These are phyloP conservation scores for Piloderma croceum DNA, from an alignment of 768 basidiomycete genomes.

Conservation along the genomic window DNA sequence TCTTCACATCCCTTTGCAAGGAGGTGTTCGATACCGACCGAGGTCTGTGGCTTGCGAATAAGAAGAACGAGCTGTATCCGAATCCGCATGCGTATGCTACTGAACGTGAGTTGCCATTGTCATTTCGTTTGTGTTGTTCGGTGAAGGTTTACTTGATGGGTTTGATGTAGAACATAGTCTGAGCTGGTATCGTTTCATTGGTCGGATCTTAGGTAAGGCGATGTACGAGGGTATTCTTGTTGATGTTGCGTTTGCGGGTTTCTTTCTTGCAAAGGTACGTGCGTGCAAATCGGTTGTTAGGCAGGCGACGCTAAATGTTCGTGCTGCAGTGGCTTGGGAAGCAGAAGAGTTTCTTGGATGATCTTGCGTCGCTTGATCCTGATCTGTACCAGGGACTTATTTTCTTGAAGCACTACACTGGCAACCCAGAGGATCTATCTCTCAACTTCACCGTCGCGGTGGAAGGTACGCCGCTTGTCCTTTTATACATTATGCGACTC, in stretches of 20 bases:
- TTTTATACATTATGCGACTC: neutral
- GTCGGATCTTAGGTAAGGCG: conserved; percentile 91
- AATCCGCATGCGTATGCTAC: conserved; percentile 90
- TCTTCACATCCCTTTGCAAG: conserved; percentile 85
- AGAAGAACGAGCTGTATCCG: conserved; percentile 91
- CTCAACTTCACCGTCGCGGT: conserved; percentile 85
- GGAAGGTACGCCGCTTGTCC: conserved; percentile 52
- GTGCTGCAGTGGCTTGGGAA: conserved; percentile 75
- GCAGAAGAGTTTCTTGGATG: conserved; percentile 90
- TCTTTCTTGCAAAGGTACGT: conserved; percentile 85
- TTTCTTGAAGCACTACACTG: conserved; percentile 87
- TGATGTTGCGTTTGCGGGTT: conserved; percentile 91
- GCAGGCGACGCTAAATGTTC: too few relatives aligned
- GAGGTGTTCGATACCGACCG: conserved; percentile 95
- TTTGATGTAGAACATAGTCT: conserved; percentile 63
- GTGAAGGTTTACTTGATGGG: neutral
- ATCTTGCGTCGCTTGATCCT: conserved; percentile 84
- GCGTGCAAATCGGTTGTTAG: too few relatives aligned
- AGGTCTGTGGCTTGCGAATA: conserved; percentile 88
- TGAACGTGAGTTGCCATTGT: conserved; percentile 52
- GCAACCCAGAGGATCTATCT: conserved; percentile 81
- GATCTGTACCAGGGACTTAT: conserved; percentile 90
- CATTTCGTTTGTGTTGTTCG: neutral
- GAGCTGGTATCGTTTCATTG: conserved; percentile 91
- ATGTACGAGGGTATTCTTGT: conserved; percentile 94